Evolutionary conservation across 2,329 filamentous ascomycete genomes (phyloP).

Genomic region (Ilyonectria destructans): DNA sequence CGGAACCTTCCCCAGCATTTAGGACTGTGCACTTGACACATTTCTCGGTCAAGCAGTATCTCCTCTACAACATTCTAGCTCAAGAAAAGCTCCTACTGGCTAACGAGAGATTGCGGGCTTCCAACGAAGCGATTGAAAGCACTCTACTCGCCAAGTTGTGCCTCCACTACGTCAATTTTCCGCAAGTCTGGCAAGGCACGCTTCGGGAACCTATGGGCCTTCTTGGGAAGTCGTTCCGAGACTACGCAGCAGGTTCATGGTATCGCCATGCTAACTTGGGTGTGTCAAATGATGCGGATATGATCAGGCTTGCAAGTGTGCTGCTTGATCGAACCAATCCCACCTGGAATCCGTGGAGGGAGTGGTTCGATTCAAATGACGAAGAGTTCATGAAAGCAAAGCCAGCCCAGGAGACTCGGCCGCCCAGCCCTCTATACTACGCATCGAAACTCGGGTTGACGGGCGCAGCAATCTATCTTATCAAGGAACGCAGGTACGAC

Average conservation of each 20-base stretch:
- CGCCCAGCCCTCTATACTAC: too few species aligned
- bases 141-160: conserved; percentile 4
- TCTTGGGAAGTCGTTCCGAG: conserved; percentile 4
- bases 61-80: not conserved
- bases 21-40: too few species aligned
- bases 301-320: not conserved
- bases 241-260: conserved; percentile 10
- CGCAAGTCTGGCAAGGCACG: not conserved
- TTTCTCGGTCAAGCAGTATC: conserved; percentile 14
- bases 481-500: too few species aligned
- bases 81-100: not conserved
- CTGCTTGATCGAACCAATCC: not conserved
- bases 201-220: not conserved
- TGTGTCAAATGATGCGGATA: not conserved
- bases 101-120: not conserved
- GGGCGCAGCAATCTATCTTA: too few species aligned
- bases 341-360: too few species aligned
- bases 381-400: too few species aligned
- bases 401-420: too few species aligned
- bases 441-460: too few species aligned
- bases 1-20: too few species aligned
- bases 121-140: not conserved
- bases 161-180: conserved; percentile 1
- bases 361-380: too few species aligned
- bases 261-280: not conserved